Evolutionary conservation across 495 filamentous ascomycete species (phyloP).

Genomic region (Chaetomium fimeti): DNA sequence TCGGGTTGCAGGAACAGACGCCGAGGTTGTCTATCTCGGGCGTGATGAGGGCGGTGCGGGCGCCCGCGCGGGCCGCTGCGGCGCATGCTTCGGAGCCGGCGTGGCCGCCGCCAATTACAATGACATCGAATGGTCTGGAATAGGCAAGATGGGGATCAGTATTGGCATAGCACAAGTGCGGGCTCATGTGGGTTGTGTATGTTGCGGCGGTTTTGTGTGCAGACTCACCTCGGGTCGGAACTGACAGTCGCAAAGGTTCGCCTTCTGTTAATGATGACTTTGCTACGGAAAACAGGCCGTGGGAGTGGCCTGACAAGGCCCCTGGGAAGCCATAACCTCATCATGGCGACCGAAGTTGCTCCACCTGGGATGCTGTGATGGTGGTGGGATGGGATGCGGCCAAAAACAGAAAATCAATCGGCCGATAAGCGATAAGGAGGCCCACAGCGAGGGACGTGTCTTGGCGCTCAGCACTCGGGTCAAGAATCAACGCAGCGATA

Average conservation of each 20-base stretch:
- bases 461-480: slow-evolving; percentile 5
- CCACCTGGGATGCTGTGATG: background rate
- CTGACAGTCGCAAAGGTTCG: slow-evolving; percentile 43
- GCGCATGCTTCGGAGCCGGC: slow-evolving; percentile 92
- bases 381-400: background rate
- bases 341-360: slow-evolving; percentile 30
- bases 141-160: background rate
- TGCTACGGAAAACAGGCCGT: slow-evolving; percentile 16
- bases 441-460: background rate
- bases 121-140: slow-evolving; percentile 76
- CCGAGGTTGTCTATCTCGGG: slow-evolving; percentile 85
- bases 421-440: slow-evolving; percentile 8
- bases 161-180: background rate
- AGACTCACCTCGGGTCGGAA: slow-evolving; percentile 38
- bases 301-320: slow-evolving; percentile 34
- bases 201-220: too few relatives aligned
- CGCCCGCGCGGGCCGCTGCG: slow-evolving; percentile 87
- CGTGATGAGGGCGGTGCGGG: slow-evolving; percentile 85
- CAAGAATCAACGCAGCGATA: background rate
- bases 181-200: background rate
- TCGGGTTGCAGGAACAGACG: slow-evolving; percentile 96
- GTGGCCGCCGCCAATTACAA: slow-evolving; percentile 95
- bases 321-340: slow-evolving; percentile 37
- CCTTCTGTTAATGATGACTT: slow-evolving; percentile 9
- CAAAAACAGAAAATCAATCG: slow-evolving; percentile 8